A percentile compares a stretch with the other conserved stretches of the same genome.
Evolutionary conservation across 106 monocot genomes (phyloP).

Genomic region (Cymbidium sinense): DNA sequence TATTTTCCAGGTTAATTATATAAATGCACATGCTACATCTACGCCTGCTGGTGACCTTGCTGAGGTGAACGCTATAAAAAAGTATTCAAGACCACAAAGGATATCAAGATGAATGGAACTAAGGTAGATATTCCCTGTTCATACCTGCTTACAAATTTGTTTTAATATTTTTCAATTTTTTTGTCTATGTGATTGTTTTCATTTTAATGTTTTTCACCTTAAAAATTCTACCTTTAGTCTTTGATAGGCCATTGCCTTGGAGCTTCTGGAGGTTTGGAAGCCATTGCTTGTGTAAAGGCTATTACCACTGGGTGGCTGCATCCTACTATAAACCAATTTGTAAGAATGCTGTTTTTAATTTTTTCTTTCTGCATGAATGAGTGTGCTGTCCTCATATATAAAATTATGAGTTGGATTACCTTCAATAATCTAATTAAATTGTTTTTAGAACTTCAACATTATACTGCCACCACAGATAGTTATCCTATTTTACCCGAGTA

Average conservation of each 20-base stretch:
- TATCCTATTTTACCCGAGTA: too few species aligned
- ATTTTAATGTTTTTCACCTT: constrained; percentile 3
- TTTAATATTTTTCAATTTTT: neutral
- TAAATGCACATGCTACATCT: constrained; percentile 57
- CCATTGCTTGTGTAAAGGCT: constrained; percentile 19
- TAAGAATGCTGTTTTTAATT: too few species aligned
- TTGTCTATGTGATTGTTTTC: neutral
- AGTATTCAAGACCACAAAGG: constrained; percentile 38
- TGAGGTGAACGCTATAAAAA: constrained; percentile 53
- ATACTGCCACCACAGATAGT: neutral
- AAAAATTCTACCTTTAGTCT: constrained; percentile 20
- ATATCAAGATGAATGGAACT: constrained; percentile 53
- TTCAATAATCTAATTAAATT: neutral
- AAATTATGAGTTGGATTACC: neutral
- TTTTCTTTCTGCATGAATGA: neutral
- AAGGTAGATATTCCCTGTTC: constrained; percentile 17
- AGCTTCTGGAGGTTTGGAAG: constrained; percentile 25
- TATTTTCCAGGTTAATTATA: constrained; percentile 43
- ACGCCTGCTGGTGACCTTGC: constrained; percentile 48
- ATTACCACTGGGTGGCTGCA: constrained; percentile 26
- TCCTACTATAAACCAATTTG: constrained; percentile 20
- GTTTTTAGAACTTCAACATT: neutral
- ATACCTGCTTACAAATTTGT: neutral
- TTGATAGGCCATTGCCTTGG: constrained; percentile 28
- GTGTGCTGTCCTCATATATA: neutral